Percentiles rank a stretch among this genome's conserved stretches.
These are phyloP conservation scores for Salvia miltiorrhiza DNA, from an alignment of 257 asterid species.

Conservation along the genomic window DNA sequence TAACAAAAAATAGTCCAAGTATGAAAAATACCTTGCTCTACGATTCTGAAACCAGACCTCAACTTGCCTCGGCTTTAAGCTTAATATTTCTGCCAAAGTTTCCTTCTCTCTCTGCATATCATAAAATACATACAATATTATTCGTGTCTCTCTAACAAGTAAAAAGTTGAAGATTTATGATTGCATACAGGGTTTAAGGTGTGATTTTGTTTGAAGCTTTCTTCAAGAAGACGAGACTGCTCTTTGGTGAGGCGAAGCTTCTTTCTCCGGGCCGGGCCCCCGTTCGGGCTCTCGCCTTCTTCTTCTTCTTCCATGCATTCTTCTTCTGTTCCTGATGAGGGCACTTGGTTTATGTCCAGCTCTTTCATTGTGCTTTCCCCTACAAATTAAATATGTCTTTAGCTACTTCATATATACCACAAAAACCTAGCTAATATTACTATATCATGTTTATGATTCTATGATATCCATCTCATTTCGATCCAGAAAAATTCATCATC, in stretches of 20 bases:
- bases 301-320: conserved; percentile 42
- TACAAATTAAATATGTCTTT: background rate
- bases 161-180: background rate
- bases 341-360: conserved; percentile 63
- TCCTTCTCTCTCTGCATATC: conserved; percentile 67
- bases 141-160: background rate
- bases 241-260: conserved; percentile 71
- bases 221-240: conserved; percentile 79
- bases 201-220: conserved; percentile 63
- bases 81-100: conserved; percentile 55
- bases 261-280: conserved; percentile 48
- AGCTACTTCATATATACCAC: background rate
- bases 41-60: conserved; percentile 98
- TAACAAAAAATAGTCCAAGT: background rate
- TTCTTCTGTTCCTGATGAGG: conserved; percentile 38
- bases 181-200: conserved; percentile 62
- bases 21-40: conserved; percentile 65
- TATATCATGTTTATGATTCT: too few species aligned
- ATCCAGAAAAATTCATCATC: background rate
- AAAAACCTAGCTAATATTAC: too few species aligned
- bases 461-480: background rate
- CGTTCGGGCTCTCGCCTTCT: conserved; percentile 43
- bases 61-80: conserved; percentile 72
- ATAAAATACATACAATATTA: background rate
- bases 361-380: conserved; percentile 44